Conservation (phyloP, 2,329 filamentous ascomycete species). For the Venturia aucupariae region DNA sequence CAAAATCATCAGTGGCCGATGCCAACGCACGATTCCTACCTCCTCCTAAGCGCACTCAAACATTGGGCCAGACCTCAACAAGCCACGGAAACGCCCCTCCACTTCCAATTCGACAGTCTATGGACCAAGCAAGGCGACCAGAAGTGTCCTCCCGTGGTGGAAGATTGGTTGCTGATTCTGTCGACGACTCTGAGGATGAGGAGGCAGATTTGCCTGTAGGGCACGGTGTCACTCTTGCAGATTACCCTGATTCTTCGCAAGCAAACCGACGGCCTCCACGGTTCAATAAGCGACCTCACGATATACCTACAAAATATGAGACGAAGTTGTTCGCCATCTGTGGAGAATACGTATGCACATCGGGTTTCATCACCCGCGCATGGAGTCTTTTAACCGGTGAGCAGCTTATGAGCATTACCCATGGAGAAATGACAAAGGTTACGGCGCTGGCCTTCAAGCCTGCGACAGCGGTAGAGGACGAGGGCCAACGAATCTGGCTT, state of each 20-base stretch:
- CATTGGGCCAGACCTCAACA: slow-evolving; percentile 10
- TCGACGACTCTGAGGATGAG: slow-evolving; percentile 42
- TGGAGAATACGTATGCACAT: slow-evolving; percentile 78
- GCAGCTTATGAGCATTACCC: slow-evolving; percentile 67
- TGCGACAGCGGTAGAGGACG: slow-evolving; percentile 63
- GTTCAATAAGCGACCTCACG: slow-evolving; percentile 58
- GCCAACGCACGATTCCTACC: slow-evolving; percentile 24
- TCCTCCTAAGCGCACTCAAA: slow-evolving; percentile 28
- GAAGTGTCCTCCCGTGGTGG: neutral
- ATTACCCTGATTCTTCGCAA: slow-evolving; percentile 76
- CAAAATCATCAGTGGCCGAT: slow-evolving; percentile 21
- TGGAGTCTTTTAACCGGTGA: slow-evolving; percentile 83
- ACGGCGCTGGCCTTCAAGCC: slow-evolving; percentile 82
- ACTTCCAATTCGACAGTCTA: slow-evolving; percentile 7
- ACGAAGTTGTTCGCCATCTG: slow-evolving; percentile 79
- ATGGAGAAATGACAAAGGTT: slow-evolving; percentile 77
- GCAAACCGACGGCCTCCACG: slow-evolving; percentile 76
- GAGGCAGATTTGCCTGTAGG: slow-evolving; percentile 37
- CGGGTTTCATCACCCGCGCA: slow-evolving; percentile 74
- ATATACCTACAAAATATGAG: slow-evolving; percentile 80
- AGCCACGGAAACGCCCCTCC: neutral
- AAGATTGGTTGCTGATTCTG: slow-evolving; percentile 14
- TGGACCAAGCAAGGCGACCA: slow-evolving; percentile 4
- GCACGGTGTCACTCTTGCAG: slow-evolving; percentile 44
- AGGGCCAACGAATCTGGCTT: slow-evolving; percentile 78